Base-by-base conservation (phyloP, 164 flowering plant species). In the Brasenia schreberi region DNA sequence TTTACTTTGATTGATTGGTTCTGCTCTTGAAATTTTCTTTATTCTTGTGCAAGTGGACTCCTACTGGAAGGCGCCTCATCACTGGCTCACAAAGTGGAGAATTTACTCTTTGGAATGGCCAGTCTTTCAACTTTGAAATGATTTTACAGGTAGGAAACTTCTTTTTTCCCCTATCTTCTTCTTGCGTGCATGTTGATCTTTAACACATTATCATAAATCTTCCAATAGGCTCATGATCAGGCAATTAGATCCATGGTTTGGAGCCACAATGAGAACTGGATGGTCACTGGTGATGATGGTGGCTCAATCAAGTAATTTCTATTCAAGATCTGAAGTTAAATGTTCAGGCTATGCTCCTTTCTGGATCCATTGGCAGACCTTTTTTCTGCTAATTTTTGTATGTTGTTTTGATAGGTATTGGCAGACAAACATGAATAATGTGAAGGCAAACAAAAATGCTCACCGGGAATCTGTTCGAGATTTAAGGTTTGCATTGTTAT, bases 21-120 rank as follows among this genome's bases (percentile, higher is more conserved):
- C 2, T 49, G 16, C 16, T 49, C 12, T 14, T 49, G 56, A 49
- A 9, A 9, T 49, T 49, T 9, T 49, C 56, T 49, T 49, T 49
- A 9, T 49, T 6, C 52, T 60, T 72, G 42, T 64, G 75, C 18
- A 73, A 95, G 99, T 95, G 99, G 99, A 86, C 94, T 69, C 99
- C 99, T 49, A 80, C 89, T 33, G 99, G 99, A 42, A 82, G 99
- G 65, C 96, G 97, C 39, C 96, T 95, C 19, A 92, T 95, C 53
- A 95, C 99, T 53, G 99, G 99, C 64, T 92, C 99, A 44, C 97
- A 92, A 74, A 95, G 97, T 84, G 99, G 99, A 64, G 99, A 95
- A 77, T 95, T 95, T 68, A 95, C 99, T 65, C 83, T 95, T 44
- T 95, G 99, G 99, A 95, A 95, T 84, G 99, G 99, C 11, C 99